Evolutionary conservation across 306 rosid species (phyloP).

Genomic region (Quercus berberidifolia): DNA sequence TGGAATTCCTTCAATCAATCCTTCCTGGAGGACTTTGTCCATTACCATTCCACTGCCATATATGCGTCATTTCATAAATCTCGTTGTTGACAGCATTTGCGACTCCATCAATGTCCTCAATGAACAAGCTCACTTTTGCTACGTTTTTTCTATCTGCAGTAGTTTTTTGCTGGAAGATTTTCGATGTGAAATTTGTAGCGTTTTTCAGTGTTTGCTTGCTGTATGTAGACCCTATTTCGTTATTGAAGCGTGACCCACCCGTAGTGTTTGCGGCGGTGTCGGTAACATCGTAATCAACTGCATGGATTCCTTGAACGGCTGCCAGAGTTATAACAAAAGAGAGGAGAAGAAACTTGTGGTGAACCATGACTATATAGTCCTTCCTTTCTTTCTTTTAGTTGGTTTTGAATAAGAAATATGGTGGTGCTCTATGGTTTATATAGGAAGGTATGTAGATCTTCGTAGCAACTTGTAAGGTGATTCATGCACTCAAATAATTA

Average conservation of each 20-base stretch:
- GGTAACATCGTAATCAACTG: constrained; percentile 18
- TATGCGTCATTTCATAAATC: constrained; percentile 43
- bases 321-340: constrained; percentile 19
- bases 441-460: background rate
- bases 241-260: constrained; percentile 19
- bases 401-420: background rate
- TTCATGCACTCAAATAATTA: no score
- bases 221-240: constrained; percentile 27
- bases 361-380: background rate
- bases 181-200: constrained; percentile 29
- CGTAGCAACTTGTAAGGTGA: background rate
- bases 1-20: constrained; percentile 40
- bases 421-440: background rate
- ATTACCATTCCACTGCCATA: constrained; percentile 34
- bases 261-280: constrained; percentile 25
- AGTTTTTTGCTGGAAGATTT: constrained; percentile 13
- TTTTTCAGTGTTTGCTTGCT: constrained; percentile 21
- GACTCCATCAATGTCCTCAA: constrained; percentile 27
- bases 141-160: constrained; percentile 16
- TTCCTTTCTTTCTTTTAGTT: background rate
- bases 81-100: constrained; percentile 21
- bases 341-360: constrained; percentile 2
- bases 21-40: constrained; percentile 18
- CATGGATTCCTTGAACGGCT: background rate
- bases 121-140: constrained; percentile 16